These are phyloP conservation scores for Sphaerostilbella broomeana DNA, from an alignment of 2,329 filamentous ascomycete species.

Conservation along the genomic window DNA sequence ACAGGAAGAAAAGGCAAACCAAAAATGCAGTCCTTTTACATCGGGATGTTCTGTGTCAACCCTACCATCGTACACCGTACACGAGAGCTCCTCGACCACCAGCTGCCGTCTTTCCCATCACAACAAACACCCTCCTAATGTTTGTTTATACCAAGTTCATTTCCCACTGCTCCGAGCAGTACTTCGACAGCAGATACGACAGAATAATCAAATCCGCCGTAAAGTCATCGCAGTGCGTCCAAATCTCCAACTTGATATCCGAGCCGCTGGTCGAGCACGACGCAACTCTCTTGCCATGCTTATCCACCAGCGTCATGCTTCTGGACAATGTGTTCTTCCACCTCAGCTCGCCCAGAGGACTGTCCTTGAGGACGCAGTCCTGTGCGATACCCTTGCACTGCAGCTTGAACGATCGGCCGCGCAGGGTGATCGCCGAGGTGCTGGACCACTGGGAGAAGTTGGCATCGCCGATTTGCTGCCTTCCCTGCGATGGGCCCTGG, in stretches of 20 bases:
- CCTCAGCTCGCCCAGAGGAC: conserved; percentile 20
- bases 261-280: conserved; percentile 5
- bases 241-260: conserved; percentile 18
- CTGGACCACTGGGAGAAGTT: conserved; percentile 16
- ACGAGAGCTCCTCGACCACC: too few relatives aligned
- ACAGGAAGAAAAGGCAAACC: too few relatives aligned
- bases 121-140: neutral
- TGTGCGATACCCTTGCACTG: conserved; percentile 15
- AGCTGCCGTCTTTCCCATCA: too few relatives aligned
- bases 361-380: conserved; percentile 15
- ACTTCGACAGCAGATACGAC: too few relatives aligned
- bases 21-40: too few relatives aligned
- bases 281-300: conserved; percentile 14
- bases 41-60: too few relatives aligned
- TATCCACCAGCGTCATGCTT: conserved; percentile 17
- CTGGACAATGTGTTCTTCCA: conserved; percentile 21
- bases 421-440: conserved; percentile 16
- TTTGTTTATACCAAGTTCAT: too few relatives aligned
- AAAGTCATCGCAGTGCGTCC: conserved; percentile 18
- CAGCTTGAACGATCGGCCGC: conserved; percentile 17
- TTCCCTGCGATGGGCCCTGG: conserved; percentile 13
- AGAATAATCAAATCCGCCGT: conserved; percentile 19
- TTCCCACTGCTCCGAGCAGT: too few relatives aligned
- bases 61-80: too few relatives aligned
- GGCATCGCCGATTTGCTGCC: conserved; percentile 17